A percentile compares a stretch with the other conserved stretches of the same genome.
phyloP scores from a whole-genome alignment of 2,329 filamentous ascomycete genomes.

The Aspergillus persii region DNA sequence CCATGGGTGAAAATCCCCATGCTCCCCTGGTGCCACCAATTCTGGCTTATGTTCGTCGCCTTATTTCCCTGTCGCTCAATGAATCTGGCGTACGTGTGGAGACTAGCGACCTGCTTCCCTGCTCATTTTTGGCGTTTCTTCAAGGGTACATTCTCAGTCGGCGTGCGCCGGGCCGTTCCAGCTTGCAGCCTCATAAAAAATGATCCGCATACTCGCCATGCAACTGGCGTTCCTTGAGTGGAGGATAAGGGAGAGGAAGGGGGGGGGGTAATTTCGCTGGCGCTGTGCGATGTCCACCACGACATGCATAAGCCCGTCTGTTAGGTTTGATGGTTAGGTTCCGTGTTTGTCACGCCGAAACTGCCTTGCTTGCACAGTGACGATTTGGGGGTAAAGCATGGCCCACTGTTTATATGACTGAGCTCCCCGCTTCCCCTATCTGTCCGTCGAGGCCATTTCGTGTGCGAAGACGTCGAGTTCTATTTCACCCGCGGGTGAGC shows the following conservation, averaged over 20 bases:
- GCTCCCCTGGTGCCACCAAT: constrained; percentile 23
- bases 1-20: constrained; percentile 6
- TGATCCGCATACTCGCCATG: constrained; percentile 41
- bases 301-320: constrained; percentile 39
- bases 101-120: constrained; percentile 22
- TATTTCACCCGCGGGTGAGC: background rate
- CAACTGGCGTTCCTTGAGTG: constrained; percentile 29
- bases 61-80: constrained; percentile 21
- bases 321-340: constrained; percentile 39
- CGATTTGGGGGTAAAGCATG: constrained; percentile 20
- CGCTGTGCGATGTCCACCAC: constrained; percentile 32
- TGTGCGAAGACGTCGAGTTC: constrained; percentile 5
- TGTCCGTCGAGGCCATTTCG: constrained; percentile 20
- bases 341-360: constrained; percentile 32
- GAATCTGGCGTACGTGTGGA: constrained; percentile 21
- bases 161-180: constrained; percentile 48
- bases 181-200: constrained; percentile 42
- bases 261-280: constrained; percentile 31
- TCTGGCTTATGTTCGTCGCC: constrained; percentile 9
- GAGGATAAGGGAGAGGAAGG: constrained; percentile 29
- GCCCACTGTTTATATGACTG: constrained; percentile 39
- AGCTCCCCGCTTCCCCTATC: constrained; percentile 37
- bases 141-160: constrained; percentile 38
- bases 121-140: constrained; percentile 36
- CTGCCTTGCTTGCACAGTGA: constrained; percentile 17